These are phyloP conservation scores for Metschnikowia orientalis DNA, from an alignment of 805 yeast genomes.

Conservation along the genomic window DNA sequence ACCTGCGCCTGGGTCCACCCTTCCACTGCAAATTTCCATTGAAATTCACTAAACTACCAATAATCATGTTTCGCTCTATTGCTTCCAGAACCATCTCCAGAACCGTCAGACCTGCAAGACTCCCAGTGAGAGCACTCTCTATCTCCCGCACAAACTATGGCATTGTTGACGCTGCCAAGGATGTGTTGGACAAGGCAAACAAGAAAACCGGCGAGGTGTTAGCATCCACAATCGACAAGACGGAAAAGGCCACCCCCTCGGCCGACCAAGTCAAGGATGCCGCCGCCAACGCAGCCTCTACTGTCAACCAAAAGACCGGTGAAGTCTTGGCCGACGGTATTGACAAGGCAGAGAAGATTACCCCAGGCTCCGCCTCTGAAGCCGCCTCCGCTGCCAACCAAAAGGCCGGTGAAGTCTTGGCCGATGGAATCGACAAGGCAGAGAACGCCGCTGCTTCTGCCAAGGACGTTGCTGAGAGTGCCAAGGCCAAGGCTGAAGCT, in stretches of 20 bases:
- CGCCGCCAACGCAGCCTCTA: slow-evolving; percentile 15
- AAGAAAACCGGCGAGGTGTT: slow-evolving; percentile 39
- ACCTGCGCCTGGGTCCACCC: too few species aligned
- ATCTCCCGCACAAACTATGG: slow-evolving; percentile 16
- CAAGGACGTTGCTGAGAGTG: slow-evolving; percentile 14
- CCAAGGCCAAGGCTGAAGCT: slow-evolving; percentile 13
- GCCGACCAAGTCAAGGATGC: slow-evolving; percentile 21
- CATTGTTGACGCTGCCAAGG: slow-evolving; percentile 33
- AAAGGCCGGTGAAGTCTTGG: slow-evolving; percentile 30
- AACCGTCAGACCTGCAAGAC: slow-evolving; percentile 8
- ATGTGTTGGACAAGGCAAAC: slow-evolving; percentile 28
- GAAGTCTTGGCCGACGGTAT: slow-evolving; percentile 31
- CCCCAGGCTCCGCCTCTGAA: slow-evolving; percentile 7
- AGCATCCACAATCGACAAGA: slow-evolving; percentile 39
- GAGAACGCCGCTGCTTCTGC: slow-evolving; percentile 12
- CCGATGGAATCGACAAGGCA: slow-evolving; percentile 28
- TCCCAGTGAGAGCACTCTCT: slow-evolving; percentile 10
- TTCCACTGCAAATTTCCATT: not conserved
- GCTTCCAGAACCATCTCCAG: slow-evolving; percentile 11
- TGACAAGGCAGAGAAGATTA: slow-evolving; percentile 21
- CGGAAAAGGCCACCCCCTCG: slow-evolving; percentile 24
- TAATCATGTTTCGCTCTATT: slow-evolving; percentile 13
- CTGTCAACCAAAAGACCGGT: slow-evolving; percentile 29
- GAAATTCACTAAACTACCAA: not conserved
- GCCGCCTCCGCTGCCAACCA: slow-evolving; percentile 12